Evolutionary conservation across 2,329 filamentous ascomycete species (phyloP), one percentile per base, ranked within the genome.

Genomic region (Stagonosporopsis cucurbitacearum): DNA sequence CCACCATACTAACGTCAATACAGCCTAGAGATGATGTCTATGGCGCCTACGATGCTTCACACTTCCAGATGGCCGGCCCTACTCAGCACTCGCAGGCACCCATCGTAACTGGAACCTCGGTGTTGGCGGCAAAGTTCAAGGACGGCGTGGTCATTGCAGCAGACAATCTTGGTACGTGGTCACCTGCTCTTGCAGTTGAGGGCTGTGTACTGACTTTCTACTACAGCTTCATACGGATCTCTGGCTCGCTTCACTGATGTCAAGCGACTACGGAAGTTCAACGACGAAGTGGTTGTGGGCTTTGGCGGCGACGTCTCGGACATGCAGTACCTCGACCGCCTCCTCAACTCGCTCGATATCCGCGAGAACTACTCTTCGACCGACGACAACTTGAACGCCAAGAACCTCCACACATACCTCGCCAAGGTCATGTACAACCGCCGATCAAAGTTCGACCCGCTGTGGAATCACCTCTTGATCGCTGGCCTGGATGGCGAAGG

Each of bases 21-120:
- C 57, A 99, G 95, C 95, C 95, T 75, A 89, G 95, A 84, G 91
- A 99, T 79, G 95, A 99, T 78, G 84, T 98, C 73, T 99, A 98
- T 80, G 95, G 95, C 69, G 83, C 89, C 71, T 99, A 99, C 79
- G 91, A 98, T 80, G 81, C 84, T 73, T 91, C 92, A 56, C 93
- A 94, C 77, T 88, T 98, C 74, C 86, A 91, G 69, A 81, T 80
- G 68, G 83, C 82, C 52, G 84, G 82, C 50, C 91, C 93, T 55
- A 73, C 63, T 13, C 86, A 92, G 72, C 91, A 96, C 79, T 97
- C 95, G 51, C 92, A 96, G 79, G 88, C 87, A 28, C 95, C 95
- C 70, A 89, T 96, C 66, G 95, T 99, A 60, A 99, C 95, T 48
- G 95, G 95, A 73, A 98, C 95, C 45, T 98, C 95, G 49, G 95